Conservation (phyloP, 2,329 filamentous ascomycete species). For the Rhinocladiella similis region DNA sequence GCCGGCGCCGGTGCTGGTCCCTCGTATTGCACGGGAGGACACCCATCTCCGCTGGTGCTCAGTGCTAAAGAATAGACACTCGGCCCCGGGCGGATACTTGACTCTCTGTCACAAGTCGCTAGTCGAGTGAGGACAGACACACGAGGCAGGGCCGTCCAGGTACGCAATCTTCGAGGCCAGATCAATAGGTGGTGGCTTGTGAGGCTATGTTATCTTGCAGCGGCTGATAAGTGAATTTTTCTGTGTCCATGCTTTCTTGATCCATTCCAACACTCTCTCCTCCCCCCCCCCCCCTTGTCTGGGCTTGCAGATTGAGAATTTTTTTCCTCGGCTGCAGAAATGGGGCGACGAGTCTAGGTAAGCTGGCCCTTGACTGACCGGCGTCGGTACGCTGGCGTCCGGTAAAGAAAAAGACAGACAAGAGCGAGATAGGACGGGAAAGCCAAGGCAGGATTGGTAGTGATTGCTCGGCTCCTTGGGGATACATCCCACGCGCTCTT, state of each 20-base stretch:
- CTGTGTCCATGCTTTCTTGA: neutral
- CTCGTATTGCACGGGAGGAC: too few species aligned
- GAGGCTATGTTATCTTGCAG: slow-evolving; percentile 2
- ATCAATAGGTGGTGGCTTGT: neutral
- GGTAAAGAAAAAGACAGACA: neutral
- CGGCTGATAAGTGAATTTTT: neutral
- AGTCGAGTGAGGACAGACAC: neutral
- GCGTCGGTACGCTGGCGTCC: neutral
- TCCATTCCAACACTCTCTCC: neutral
- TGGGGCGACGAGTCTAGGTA: neutral
- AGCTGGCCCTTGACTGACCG: neutral
- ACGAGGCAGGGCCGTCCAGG: neutral
- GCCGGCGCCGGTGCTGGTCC: neutral
- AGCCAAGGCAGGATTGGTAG: neutral
- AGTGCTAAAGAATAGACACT: too few species aligned
- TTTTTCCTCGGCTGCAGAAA: neutral
- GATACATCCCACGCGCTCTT: neutral
- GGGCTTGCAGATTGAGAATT: neutral
- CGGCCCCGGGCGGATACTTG: too few species aligned
- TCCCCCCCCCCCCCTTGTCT: neutral
- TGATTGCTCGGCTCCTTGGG: neutral
- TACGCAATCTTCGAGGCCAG: neutral
- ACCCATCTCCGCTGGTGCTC: too few species aligned
- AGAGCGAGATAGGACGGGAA: too few species aligned
- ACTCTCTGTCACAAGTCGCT: too few species aligned